These are phyloP conservation scores for Prunus dulcis DNA, from an alignment of 306 rosid genomes.

Conservation along the genomic window DNA sequence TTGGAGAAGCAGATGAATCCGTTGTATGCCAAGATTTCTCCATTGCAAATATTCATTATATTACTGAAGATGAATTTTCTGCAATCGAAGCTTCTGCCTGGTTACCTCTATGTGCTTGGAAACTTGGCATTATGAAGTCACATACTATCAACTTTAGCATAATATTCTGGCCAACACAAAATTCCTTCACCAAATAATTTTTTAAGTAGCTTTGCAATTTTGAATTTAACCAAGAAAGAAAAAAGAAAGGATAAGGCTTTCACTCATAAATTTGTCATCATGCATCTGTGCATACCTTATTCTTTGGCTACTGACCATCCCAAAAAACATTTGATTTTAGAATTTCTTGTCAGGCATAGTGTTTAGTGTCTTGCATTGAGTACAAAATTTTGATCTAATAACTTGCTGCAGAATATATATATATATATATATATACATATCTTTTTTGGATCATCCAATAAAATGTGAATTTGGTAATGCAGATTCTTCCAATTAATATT, in stretches of 20 bases:
- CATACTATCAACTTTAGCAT: neutral
- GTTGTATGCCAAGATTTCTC: neutral
- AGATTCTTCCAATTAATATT: conserved; percentile 91
- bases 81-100: neutral
- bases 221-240: neutral
- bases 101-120: neutral
- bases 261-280: neutral
- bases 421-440: neutral
- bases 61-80: neutral
- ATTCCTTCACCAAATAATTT: neutral
- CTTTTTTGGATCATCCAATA: conserved; percentile 7
- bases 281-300: neutral
- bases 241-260: neutral
- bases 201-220: neutral
- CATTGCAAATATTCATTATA: neutral
- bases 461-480: conserved; percentile 18
- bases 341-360: neutral
- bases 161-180: neutral
- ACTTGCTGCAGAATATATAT: conserved; percentile 1
- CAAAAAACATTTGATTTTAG: neutral
- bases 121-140: neutral
- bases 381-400: neutral
- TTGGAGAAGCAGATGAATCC: neutral
- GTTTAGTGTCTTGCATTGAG: too few relatives aligned
- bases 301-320: neutral